Evolutionary conservation across 2,329 filamentous ascomycete species (phyloP), one percentile per base, ranked within the genome.

Genomic region (Colletotrichum acutatum): DNA sequence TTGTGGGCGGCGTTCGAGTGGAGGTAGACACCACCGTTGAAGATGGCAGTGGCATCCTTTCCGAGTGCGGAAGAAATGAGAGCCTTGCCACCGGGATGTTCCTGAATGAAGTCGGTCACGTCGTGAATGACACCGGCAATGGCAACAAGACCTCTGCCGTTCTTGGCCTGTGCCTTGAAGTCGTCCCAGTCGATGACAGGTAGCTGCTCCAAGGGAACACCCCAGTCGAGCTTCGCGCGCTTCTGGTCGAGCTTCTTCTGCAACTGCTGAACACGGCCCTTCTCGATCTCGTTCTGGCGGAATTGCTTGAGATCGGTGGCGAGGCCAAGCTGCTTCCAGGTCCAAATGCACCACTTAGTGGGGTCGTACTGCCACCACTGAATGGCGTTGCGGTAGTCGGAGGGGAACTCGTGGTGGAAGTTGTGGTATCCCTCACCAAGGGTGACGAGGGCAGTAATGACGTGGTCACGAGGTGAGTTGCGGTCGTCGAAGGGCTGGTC

Each of bases 381-480:
- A 77, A 97, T 96, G 74, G 94, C 94, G 82, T 97, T 97, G 82
- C 94, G 94, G 90, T 97, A 97, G 83, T 97, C 94, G 12, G 94
- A 96, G 67, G 95, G 95, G 85, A 97, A 97, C 83, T 97, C 94
- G 88, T 97, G 94, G 86, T 97, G 94, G 89, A 97, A 97, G 89
- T 97, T 97, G 89, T 97, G 94, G 86, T 97, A 97, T 34, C 94
- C 94, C 85, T 95, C 94, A 61, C 94, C 94, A 26, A 97, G 92
- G 56, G 94, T 97, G 77, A 95, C 92, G 22, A 97, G 85, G 57
- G 94, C 94, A 53, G 94, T 97, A 84, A 97, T 90, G 80, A 96
- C 89, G 84, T 97, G 94, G 79, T 97, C 94, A 82, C 95, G 92
- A 75, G 94, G 95, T 74, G 93, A 95, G 90, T 97, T 96, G 84